Percentiles rank a stretch among this genome's conserved stretches.
These are phyloP conservation scores for Xylariales sp. DNA, from an alignment of 2,329 filamentous ascomycete species.

Conservation along the genomic window DNA sequence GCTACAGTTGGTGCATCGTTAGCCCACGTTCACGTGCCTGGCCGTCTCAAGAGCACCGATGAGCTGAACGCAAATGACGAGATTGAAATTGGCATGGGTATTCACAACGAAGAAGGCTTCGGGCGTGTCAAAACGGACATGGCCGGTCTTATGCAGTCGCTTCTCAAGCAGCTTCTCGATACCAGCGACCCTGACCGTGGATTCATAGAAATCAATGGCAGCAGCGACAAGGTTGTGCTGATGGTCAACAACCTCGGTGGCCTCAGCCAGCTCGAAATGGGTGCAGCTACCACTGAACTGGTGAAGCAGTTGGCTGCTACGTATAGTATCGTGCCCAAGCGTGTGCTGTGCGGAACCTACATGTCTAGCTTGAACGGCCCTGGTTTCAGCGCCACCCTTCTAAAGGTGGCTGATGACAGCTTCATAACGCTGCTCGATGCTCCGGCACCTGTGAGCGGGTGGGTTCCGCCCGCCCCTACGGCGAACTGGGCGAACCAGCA, in stretches of 20 bases:
- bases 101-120: conserved; percentile 63
- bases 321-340: conserved; percentile 46
- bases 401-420: conserved; percentile 61
- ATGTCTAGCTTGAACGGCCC: conserved; percentile 71
- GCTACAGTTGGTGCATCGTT: no score
- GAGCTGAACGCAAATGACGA: conserved; percentile 43
- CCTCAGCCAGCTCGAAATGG: conserved; percentile 53
- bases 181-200: conserved; percentile 44
- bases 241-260: conserved; percentile 58
- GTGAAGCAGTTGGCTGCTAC: conserved; percentile 41
- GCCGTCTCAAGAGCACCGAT: conserved; percentile 43
- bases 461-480: conserved; percentile 38
- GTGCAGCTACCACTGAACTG: conserved; percentile 49
- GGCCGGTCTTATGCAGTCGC: conserved; percentile 46
- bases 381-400: conserved; percentile 64
- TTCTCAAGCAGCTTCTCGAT: conserved; percentile 58
- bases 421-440: no score
- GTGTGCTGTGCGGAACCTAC: conserved; percentile 58
- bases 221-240: conserved; percentile 46
- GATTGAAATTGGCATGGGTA: conserved; percentile 61
- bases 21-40: conserved; percentile 57
- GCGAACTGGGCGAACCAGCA: conserved; percentile 43
- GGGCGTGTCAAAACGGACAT: conserved; percentile 52
- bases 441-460: no score
- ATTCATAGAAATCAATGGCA: conserved; percentile 41